phyloP scores from a whole-genome alignment of 2,329 filamentous ascomycete genomes.

The Diaporthe helianthi region DNA sequence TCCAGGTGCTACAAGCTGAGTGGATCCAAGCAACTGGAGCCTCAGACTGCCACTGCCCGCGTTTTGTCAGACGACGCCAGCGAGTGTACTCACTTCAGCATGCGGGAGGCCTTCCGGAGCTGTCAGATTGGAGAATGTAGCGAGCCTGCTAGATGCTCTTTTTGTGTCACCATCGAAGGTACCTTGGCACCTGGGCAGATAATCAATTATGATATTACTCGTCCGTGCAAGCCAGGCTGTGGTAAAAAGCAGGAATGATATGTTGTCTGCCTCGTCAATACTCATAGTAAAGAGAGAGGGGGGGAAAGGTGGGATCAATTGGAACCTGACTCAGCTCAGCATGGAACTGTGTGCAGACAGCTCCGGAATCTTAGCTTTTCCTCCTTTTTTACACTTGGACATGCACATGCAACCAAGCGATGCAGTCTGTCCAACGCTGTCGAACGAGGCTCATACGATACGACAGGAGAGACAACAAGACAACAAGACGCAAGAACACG shows the following conservation, averaged over 20 bases:
- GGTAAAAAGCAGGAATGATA: background rate
- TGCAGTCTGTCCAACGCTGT: background rate
- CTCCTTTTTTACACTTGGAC: constrained; percentile 26
- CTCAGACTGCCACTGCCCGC: background rate
- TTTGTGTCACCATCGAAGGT: background rate
- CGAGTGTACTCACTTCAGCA: background rate
- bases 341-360: background rate
- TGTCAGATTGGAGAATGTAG: background rate
- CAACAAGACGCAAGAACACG: background rate
- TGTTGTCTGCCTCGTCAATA: background rate
- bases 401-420: background rate
- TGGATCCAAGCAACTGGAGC: background rate
- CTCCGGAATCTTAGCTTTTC: background rate
- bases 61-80: background rate
- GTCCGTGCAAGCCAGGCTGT: background rate
- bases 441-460: background rate
- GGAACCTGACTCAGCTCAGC: background rate
- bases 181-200: background rate
- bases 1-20: background rate
- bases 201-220: background rate
- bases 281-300: background rate
- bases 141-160: background rate
- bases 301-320: background rate
- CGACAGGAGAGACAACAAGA: constrained; percentile 13
- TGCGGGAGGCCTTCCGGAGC: background rate